phyloP scores from a whole-genome alignment of 768 basidiomycete genomes.

The Candolleomyces eurysporus region DNA sequence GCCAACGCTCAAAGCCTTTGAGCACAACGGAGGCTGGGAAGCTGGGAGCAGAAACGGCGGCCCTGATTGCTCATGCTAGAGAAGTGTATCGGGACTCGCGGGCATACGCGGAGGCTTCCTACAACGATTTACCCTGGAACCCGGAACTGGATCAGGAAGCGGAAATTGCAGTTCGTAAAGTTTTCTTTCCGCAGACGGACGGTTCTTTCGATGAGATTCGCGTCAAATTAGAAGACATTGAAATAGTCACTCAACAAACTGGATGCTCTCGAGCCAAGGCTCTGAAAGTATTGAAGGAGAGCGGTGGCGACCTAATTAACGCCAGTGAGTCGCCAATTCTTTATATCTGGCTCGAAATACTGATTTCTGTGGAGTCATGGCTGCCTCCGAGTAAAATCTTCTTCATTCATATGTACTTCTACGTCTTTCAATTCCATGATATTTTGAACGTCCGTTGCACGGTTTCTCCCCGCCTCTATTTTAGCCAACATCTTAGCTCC shows the following conservation, averaged over 20 bases:
- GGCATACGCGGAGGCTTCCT: background rate
- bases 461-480: slow-evolving; percentile 1
- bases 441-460: slow-evolving; percentile 20
- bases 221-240: slow-evolving; percentile 91
- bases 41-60: slow-evolving; percentile 17
- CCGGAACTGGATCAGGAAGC: too few relatives aligned
- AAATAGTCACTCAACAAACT: slow-evolving; percentile 87
- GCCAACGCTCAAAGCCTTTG: slow-evolving; percentile 31
- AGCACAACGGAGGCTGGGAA: slow-evolving; percentile 26
- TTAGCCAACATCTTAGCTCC: slow-evolving; percentile 65
- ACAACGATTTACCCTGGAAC: too few relatives aligned
- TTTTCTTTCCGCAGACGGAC: slow-evolving; percentile 59
- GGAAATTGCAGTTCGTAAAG: too few relatives aligned
- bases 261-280: slow-evolving; percentile 91
- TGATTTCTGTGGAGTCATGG: slow-evolving; percentile 65
- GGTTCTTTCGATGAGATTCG: slow-evolving; percentile 85
- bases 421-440: slow-evolving; percentile 23
- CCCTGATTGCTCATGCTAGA: background rate
- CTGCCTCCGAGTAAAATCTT: slow-evolving; percentile 75
- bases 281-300: slow-evolving; percentile 85
- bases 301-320: slow-evolving; percentile 92
- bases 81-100: background rate
- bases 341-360: background rate
- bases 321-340: slow-evolving; percentile 69
- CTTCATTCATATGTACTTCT: slow-evolving; percentile 26